These are phyloP conservation scores for Coccomyxa subellipsoidea DNA, from an alignment of 163 green algal genomes.

Conservation along the genomic window DNA sequence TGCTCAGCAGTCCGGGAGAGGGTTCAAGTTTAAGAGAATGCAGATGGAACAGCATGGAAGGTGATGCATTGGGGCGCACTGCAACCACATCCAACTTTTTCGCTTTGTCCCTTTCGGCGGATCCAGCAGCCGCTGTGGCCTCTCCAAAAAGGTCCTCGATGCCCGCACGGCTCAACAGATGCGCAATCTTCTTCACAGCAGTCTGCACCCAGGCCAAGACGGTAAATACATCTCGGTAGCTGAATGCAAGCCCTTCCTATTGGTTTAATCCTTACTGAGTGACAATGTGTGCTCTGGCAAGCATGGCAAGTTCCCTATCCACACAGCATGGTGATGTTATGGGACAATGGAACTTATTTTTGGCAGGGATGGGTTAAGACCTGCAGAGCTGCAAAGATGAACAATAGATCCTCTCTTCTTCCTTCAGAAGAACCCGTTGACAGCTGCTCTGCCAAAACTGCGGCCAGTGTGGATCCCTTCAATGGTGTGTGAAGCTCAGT, in stretches of 20 bases:
- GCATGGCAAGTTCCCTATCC: no score
- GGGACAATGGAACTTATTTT: no score
- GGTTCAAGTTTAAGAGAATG: neutral
- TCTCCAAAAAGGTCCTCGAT: neutral
- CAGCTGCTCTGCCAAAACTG: neutral
- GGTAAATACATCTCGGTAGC: neutral
- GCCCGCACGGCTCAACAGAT: neutral
- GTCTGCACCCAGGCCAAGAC: neutral
- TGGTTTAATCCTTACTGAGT: no score
- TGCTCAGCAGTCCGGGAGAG: neutral
- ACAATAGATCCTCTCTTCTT: neutral
- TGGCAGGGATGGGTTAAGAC: neutral
- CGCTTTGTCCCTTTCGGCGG: neutral
- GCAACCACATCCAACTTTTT: slow-evolving; percentile 4
- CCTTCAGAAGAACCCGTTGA: no score
- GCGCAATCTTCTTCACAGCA: neutral
- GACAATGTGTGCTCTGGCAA: no score
- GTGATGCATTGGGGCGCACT: neutral
- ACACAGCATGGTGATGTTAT: no score
- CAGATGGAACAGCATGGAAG: no score
- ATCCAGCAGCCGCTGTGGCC: neutral
- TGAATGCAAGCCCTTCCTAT: no score
- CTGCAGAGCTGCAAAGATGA: neutral
- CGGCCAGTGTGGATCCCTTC: neutral
- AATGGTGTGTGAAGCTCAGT: neutral